These are phyloP conservation scores for Plenodomus biglobosus DNA, from an alignment of 2,329 filamentous ascomycete genomes.

Conservation along the genomic window DNA sequence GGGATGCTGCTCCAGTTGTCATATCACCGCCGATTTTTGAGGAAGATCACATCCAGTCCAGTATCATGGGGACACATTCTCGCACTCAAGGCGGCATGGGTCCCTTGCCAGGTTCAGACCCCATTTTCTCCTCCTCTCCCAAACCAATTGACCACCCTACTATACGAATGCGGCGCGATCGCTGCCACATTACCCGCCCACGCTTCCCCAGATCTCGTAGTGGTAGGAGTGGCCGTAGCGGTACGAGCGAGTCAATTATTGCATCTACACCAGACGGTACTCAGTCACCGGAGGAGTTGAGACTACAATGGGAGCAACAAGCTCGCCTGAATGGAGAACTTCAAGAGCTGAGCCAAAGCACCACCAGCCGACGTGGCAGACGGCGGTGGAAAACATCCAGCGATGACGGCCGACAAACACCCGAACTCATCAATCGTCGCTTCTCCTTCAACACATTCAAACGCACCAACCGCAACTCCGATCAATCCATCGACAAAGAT, in stretches of 20 bases:
- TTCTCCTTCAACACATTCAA: constrained; percentile 23
- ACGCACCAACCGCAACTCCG: constrained; percentile 19
- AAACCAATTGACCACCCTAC: constrained; percentile 12
- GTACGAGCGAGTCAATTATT: constrained; percentile 15
- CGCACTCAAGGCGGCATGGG: background rate
- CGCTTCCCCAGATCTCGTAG: constrained; percentile 12
- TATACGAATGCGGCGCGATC: constrained; percentile 14
- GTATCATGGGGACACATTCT: background rate
- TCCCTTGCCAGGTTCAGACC: constrained; percentile 13
- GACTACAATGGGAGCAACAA: constrained; percentile 10
- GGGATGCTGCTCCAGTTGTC: constrained; percentile 8
- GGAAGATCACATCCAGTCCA: constrained; percentile 10
- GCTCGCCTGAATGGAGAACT: constrained; percentile 14
- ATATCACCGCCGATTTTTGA: constrained; percentile 17
- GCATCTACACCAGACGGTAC: constrained; percentile 9
- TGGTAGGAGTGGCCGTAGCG: constrained; percentile 5
- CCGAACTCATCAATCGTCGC: constrained; percentile 3
- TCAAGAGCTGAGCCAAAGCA: constrained; percentile 16
- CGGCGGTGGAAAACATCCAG: constrained; percentile 28
- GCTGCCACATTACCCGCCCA: constrained; percentile 14
- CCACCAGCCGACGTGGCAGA: constrained; percentile 10
- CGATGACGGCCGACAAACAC: constrained; percentile 8
- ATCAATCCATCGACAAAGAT: background rate
- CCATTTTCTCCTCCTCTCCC: constrained; percentile 5
- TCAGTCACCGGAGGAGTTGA: constrained; percentile 7